These are phyloP conservation scores for Wakefieldia striispora DNA, from an alignment of 768 basidiomycete genomes.

Conservation along the genomic window DNA sequence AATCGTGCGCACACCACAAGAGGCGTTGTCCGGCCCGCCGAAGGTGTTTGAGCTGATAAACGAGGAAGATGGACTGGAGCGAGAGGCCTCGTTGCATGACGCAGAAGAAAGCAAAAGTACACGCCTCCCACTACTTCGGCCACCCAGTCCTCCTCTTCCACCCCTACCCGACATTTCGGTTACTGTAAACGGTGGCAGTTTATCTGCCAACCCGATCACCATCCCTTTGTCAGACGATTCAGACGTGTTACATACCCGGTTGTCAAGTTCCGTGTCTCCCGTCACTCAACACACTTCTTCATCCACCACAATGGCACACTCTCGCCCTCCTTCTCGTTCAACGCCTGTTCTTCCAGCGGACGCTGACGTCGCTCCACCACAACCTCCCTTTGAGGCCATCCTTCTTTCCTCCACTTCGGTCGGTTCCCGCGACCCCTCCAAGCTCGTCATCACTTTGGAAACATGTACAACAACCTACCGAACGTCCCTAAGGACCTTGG, in stretches of 20 bases:
- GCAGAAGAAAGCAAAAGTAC: slow-evolving; percentile 14
- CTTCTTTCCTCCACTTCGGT: slow-evolving; percentile 59
- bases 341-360: slow-evolving; percentile 51
- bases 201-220: slow-evolving; percentile 19
- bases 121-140: slow-evolving; percentile 29
- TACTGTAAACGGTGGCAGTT: background rate
- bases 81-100: slow-evolving; percentile 7
- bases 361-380: slow-evolving; percentile 42
- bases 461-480: slow-evolving; percentile 65
- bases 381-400: slow-evolving; percentile 62
- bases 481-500: slow-evolving; percentile 65
- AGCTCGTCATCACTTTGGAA: slow-evolving; percentile 69
- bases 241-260: slow-evolving; percentile 29
- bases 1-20: slow-evolving; percentile 76
- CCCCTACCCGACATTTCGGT: slow-evolving; percentile 40
- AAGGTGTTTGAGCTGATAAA: slow-evolving; percentile 2
- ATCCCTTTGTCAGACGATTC: slow-evolving; percentile 25
- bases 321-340: slow-evolving; percentile 39
- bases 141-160: slow-evolving; percentile 50
- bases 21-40: slow-evolving; percentile 51
- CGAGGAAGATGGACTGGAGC: slow-evolving; percentile 13
- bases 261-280: slow-evolving; percentile 31
- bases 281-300: slow-evolving; percentile 38
- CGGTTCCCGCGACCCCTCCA: slow-evolving; percentile 50
- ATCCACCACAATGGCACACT: slow-evolving; percentile 16